phyloP scores from a whole-genome alignment of 2,329 filamentous ascomycete species.

The Coniochaeta hoffmannii region DNA sequence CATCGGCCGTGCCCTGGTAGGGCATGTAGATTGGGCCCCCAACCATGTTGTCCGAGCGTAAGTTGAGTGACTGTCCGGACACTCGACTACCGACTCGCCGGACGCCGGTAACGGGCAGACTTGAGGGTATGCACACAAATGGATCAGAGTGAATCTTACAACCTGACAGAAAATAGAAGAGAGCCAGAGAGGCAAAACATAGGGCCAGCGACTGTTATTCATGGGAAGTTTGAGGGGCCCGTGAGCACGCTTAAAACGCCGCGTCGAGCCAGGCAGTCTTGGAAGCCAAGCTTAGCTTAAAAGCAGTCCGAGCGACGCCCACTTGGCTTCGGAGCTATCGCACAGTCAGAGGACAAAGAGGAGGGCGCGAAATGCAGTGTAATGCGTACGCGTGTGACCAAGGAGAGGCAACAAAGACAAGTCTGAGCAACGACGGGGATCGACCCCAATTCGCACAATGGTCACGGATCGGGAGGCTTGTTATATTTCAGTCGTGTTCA shows the following conservation, averaged over 20 bases:
- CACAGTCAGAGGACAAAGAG: not conserved
- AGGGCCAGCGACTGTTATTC: not conserved
- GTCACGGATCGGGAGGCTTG: not conserved
- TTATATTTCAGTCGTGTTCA: not conserved
- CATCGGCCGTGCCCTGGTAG: slow-evolving; percentile 23
- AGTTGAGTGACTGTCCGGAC: not conserved
- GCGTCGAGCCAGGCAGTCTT: not conserved
- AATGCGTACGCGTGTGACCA: not conserved
- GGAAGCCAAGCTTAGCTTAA: not conserved
- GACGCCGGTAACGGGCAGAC: not conserved
- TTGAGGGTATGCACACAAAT: not conserved
- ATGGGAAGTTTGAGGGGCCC: not conserved
- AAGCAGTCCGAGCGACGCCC: not conserved
- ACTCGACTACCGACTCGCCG: not conserved
- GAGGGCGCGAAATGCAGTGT: not conserved
- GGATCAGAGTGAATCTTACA: not conserved
- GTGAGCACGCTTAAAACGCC: not conserved
- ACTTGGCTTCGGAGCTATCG: not conserved
- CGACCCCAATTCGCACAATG: not conserved
- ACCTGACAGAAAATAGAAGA: not conserved
- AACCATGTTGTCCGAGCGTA: not conserved
- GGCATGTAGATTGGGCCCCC: not conserved
- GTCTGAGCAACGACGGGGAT: not conserved
- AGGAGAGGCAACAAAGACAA: not conserved
- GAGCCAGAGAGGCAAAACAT: not conserved